Conservation (phyloP, 768 basidiomycete species). For the Asterophora lycoperdoides region DNA sequence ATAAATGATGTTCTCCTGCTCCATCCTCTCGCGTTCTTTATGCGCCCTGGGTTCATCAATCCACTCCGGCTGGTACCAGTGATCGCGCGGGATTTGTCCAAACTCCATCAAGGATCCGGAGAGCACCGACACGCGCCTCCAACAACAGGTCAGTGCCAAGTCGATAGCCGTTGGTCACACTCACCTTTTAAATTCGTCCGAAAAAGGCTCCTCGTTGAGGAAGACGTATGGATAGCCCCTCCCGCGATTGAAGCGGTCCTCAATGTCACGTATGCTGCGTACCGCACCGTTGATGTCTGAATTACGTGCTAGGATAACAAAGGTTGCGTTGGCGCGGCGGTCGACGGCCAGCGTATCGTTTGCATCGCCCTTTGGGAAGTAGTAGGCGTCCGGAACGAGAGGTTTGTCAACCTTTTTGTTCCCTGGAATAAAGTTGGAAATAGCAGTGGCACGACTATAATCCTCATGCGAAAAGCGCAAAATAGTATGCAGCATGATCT, state of each 20-base stretch:
- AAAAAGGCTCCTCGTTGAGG: constrained; percentile 81
- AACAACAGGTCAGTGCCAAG: background rate
- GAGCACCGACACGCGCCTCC: constrained; percentile 20
- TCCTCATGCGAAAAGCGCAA: constrained; percentile 41
- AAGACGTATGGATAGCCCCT: constrained; percentile 86
- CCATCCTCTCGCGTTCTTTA: constrained; percentile 56
- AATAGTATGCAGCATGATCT: constrained; percentile 39
- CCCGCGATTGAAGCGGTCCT: constrained; percentile 76
- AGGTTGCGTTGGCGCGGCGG: constrained; percentile 20
- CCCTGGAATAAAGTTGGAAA: constrained; percentile 26
- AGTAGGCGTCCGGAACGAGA: constrained; percentile 30
- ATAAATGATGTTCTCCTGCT: constrained; percentile 41
- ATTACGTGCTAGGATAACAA: constrained; percentile 59
- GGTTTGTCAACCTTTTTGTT: constrained; percentile 4
- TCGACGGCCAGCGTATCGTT: constrained; percentile 11
- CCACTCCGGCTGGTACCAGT: constrained; percentile 77
- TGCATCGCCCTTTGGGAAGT: constrained; percentile 5
- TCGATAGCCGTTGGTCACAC: constrained; percentile 13
- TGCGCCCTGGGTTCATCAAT: constrained; percentile 70
- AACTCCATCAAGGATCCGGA: constrained; percentile 38
- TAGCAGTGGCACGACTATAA: constrained; percentile 40
- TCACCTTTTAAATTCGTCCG: constrained; percentile 67
- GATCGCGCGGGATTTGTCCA: constrained; percentile 60
- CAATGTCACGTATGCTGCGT: constrained; percentile 66
- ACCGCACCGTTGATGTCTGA: constrained; percentile 56